Conservation (phyloP, 75 land plant species). For the Picea sitchensis region DNA sequence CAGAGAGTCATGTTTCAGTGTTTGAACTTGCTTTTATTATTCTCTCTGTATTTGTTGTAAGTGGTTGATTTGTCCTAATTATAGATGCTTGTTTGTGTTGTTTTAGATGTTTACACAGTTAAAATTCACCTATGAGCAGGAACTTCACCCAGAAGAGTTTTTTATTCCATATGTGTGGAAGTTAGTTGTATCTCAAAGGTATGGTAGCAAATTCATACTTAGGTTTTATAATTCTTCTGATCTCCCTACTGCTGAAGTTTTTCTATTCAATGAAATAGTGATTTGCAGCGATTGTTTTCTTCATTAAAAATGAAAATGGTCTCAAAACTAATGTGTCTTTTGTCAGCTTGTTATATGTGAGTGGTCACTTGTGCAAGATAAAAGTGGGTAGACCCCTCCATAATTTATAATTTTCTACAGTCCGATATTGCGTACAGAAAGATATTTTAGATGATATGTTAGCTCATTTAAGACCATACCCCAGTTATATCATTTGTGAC, state of each 20-base stretch:
- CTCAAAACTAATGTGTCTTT: too few species aligned
- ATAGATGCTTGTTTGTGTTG: slow-evolving; percentile 8
- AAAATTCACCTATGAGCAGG: slow-evolving; percentile 87
- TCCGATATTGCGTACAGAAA: not conserved
- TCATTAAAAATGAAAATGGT: not conserved
- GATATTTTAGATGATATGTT: not conserved
- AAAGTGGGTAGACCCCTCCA: too few species aligned
- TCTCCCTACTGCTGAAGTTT: too few species aligned
- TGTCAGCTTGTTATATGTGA: too few species aligned
- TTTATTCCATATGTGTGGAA: slow-evolving; percentile 93
- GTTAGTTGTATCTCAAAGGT: slow-evolving; percentile 52
- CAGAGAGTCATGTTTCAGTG: not conserved
- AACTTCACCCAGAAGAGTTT: slow-evolving; percentile 89
- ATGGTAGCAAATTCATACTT: too few species aligned
- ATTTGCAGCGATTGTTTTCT: not conserved
- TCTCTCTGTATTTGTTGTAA: not conserved
- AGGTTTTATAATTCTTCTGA: too few species aligned
- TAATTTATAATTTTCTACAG: not conserved
- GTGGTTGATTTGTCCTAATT: not conserved
- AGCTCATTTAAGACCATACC: not conserved
- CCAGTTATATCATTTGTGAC: not conserved
- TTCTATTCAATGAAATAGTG: too few species aligned
- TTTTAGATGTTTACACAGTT: slow-evolving; percentile 75
- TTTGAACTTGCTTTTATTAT: not conserved
- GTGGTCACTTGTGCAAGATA: too few species aligned